A percentile compares a stretch with the other conserved stretches of the same genome.
phyloP scores from a whole-genome alignment of 768 basidiomycete species.

The Suillus decipiens region DNA sequence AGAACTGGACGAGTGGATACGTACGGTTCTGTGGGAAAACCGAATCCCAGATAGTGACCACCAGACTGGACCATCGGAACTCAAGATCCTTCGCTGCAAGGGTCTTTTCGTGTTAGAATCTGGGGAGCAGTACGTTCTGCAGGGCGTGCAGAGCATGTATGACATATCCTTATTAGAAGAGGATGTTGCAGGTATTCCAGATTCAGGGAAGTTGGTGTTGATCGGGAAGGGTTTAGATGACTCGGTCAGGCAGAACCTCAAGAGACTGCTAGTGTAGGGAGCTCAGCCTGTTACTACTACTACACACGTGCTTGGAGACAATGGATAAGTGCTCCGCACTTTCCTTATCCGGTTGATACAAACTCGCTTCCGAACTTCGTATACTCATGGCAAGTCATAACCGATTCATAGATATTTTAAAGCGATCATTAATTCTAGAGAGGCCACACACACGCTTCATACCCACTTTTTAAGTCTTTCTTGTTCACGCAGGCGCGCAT shows the following conservation, averaged over 20 bases:
- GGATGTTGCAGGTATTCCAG: slow-evolving; percentile 49
- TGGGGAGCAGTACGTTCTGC: slow-evolving; percentile 72
- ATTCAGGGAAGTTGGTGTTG: slow-evolving; percentile 79
- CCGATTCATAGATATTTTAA: not conserved
- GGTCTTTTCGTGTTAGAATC: slow-evolving; percentile 64
- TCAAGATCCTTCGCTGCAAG: slow-evolving; percentile 85
- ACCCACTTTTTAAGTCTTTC: not conserved
- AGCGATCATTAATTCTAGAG: not conserved
- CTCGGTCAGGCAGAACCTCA: slow-evolving; percentile 54
- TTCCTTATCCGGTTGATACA: not conserved
- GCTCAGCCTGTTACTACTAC: not conserved
- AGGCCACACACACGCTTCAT: not conserved
- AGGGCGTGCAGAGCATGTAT: slow-evolving; percentile 91
- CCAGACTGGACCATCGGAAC: slow-evolving; percentile 15
- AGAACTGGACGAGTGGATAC: slow-evolving; percentile 78
- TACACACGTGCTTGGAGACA: not conserved
- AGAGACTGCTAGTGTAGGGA: slow-evolving; percentile 21
- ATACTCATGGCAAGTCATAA: not conserved
- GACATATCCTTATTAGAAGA: slow-evolving; percentile 61
- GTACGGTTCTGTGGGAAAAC: slow-evolving; percentile 80
- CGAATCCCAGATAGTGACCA: slow-evolving; percentile 39
- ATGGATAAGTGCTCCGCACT: not conserved
- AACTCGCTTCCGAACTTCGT: slow-evolving; percentile 8
- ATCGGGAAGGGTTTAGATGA: slow-evolving; percentile 81
- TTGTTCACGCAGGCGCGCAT: not conserved